phyloP scores from a whole-genome alignment of 2,329 filamentous ascomycete genomes.

The Pleochaeta shiraiana region DNA sequence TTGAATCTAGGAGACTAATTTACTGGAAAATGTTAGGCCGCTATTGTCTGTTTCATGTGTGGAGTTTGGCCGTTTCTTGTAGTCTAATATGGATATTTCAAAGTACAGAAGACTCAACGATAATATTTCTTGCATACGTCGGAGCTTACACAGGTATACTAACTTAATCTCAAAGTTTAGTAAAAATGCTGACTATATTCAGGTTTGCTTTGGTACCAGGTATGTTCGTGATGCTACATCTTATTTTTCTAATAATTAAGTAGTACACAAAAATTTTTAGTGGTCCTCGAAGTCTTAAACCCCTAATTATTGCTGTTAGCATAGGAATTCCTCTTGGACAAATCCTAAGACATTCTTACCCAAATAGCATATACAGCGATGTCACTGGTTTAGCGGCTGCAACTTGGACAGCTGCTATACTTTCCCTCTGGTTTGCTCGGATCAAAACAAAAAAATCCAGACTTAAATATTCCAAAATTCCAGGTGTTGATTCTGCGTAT shows the following conservation, averaged over 20 bases:
- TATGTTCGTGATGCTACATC: not conserved
- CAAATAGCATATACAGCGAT: constrained; percentile 6
- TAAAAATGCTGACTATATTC: not conserved
- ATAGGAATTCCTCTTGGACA: constrained; percentile 7
- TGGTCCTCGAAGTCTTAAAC: constrained; percentile 7
- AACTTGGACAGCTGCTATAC: constrained; percentile 25
- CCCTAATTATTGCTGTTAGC: constrained; percentile 6
- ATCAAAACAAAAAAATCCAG: constrained; percentile 24
- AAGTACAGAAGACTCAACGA: constrained; percentile 5
- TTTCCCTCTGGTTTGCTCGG: constrained; percentile 26
- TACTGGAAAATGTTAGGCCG: constrained; percentile 8
- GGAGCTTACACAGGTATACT: constrained; percentile 7
- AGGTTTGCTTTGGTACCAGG: constrained; percentile 7
- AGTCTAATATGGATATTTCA: constrained; percentile 8
- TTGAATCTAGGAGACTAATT: constrained; percentile 5
- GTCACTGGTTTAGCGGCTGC: constrained; percentile 7
- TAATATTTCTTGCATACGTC: constrained; percentile 8
- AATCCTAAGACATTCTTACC: constrained; percentile 5
- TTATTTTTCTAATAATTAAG: not conserved
- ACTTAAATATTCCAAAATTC: constrained; percentile 15
- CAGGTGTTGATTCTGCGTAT: constrained; percentile 4
- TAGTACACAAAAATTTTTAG: constrained; percentile 9
- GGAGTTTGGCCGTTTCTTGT: constrained; percentile 7
- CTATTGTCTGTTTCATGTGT: constrained; percentile 8
- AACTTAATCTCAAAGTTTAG: not conserved